phyloP scores from a whole-genome alignment of 768 basidiomycete genomes.

The Tricholoma matsutake region DNA sequence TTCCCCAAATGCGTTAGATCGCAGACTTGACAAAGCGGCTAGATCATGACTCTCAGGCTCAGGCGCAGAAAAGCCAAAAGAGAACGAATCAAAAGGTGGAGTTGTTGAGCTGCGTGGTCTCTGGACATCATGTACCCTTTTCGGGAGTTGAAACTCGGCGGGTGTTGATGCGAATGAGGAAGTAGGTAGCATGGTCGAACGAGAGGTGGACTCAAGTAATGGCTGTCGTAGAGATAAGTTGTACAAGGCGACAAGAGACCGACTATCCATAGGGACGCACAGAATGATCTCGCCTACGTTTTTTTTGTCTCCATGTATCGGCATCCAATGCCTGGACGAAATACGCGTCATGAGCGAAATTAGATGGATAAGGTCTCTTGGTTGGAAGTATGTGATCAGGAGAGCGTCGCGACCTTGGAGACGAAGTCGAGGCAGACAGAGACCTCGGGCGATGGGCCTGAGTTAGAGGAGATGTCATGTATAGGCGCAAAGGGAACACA shows the following conservation, averaged over 20 bases:
- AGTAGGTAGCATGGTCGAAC: constrained; percentile 13
- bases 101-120: constrained; percentile 17
- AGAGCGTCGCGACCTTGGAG: constrained; percentile 29
- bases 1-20: constrained; percentile 64
- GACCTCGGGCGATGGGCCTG: constrained; percentile 48
- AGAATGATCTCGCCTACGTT: constrained; percentile 47
- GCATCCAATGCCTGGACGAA: constrained; percentile 48
- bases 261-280: constrained; percentile 36
- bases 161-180: constrained; percentile 45
- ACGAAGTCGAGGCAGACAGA: constrained; percentile 45
- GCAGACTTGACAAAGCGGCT: constrained; percentile 42
- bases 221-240: constrained; percentile 14
- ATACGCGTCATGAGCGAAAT: constrained; percentile 24
- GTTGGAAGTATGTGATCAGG: constrained; percentile 41
- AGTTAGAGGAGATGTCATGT: constrained; percentile 32
- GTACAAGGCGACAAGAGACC: constrained; percentile 2
- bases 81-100: constrained; percentile 6
- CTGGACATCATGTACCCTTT: constrained; percentile 13
- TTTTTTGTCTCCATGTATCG: constrained; percentile 52
- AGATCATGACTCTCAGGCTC: constrained; percentile 15
- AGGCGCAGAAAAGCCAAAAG: constrained; percentile 14
- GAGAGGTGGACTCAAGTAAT: constrained; percentile 26
- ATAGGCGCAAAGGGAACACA: not conserved
- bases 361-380: constrained; percentile 49
- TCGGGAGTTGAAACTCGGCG: constrained; percentile 44